These are phyloP conservation scores for Zygoascus hellenicus DNA, from an alignment of 1,139 yeast species.

Conservation along the genomic window DNA sequence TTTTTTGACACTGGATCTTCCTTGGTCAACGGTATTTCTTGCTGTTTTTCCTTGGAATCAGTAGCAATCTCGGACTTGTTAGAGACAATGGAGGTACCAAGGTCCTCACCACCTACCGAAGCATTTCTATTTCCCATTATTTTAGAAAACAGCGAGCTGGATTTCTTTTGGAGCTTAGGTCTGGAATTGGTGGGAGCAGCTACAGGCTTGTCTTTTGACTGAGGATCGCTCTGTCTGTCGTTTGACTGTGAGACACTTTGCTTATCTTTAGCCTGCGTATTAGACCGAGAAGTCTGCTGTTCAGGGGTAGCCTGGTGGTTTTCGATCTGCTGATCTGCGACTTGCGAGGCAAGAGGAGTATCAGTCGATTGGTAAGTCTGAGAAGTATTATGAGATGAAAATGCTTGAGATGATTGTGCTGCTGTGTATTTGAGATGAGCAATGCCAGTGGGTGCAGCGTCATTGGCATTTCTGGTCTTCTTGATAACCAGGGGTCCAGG, in stretches of 20 bases:
- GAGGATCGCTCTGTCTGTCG: too few species aligned
- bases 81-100: slow-evolving; percentile 19
- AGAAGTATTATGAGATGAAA: too few species aligned
- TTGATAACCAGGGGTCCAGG: slow-evolving; percentile 6
- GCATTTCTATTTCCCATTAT: slow-evolving; percentile 10
- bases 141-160: neutral
- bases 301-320: too few species aligned
- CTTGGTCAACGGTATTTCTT: neutral
- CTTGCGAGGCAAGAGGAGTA: too few species aligned
- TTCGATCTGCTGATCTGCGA: too few species aligned
- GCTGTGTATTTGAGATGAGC: neutral
- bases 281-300: too few species aligned
- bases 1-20: neutral
- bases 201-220: neutral
- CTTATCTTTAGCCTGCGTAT: too few species aligned
- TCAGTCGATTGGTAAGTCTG: too few species aligned
- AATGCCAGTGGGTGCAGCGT: neutral
- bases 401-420: neutral
- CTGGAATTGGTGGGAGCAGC: neutral
- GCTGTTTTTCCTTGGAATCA: neutral
- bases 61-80: neutral
- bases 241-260: too few species aligned
- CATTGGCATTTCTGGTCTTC: slow-evolving; percentile 11
- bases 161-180: slow-evolving; percentile 1
- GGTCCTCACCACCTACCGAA: slow-evolving; percentile 20